Evolutionary conservation across 2,329 filamentous ascomycete species (phyloP), one percentile per base, ranked within the genome.

Genomic region (Hypoxylon sp.): DNA sequence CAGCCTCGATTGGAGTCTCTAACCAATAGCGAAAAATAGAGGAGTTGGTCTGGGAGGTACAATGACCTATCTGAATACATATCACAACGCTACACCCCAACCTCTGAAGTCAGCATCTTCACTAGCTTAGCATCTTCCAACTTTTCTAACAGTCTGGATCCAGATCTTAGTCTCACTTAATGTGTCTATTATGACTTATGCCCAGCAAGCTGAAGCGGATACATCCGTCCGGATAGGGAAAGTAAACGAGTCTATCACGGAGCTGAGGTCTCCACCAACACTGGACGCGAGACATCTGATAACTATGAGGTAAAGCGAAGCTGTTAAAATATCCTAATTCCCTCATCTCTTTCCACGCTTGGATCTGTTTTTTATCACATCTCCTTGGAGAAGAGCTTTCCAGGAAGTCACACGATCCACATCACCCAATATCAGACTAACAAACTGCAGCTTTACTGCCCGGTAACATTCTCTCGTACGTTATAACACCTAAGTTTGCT

Each of bases 121-220:
- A 61, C 57, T 58, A 40, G 35, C 35, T 31, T 49, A 13, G 17
- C 40, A 33, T 44, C 59, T 56, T 53, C 60, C 61, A 48, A 64
- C 56, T 57, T 55, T 64, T 64, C 67, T 61, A 65, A 37, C 57
- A 64, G 51, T 44, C 61, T 64, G 68, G 64, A 55, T 62, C 63
- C 53, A 61, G 55, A 67, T 70, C 64, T 70, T 55, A 55, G 64
- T 17, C 22, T 53, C 37, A 35, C 33, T 58, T 10, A 17, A 31
- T 14, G n/a, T 46, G 8, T 51, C 31, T 46, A 14, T 37, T 59
- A 61, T 61, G 37, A 33, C 46, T 56, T 66, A 51, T 25, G 14
- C 49, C 25, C 33, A 44, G 30, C 30, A 55, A 59, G 53, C 53
- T 53, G 22, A 27, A 46, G 25, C 31, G 6, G 33, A 53, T 30